Conservation (phyloP, 768 basidiomycete species). For the Lentinula raphanica region DNA sequence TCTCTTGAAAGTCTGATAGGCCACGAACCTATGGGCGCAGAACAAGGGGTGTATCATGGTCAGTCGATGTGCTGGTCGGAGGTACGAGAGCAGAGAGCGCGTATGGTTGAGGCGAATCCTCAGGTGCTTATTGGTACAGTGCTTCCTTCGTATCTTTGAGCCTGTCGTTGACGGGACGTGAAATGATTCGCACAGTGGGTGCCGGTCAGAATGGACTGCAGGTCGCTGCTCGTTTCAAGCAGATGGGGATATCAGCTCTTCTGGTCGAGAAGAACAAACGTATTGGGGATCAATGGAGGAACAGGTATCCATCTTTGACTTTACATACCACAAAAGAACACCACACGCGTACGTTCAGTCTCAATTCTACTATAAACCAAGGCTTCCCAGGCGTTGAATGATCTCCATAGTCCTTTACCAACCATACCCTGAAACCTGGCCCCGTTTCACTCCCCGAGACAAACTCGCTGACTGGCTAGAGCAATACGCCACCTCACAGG, state of each 20-base stretch:
- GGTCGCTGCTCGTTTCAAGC: constrained; percentile 42
- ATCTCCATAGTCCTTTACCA: constrained; percentile 3
- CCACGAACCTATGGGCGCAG: constrained; percentile 27
- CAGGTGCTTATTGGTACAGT: constrained; percentile 35
- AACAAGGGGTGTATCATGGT: constrained; percentile 27
- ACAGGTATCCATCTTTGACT: constrained; percentile 53
- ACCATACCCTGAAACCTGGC: constrained; percentile 25
- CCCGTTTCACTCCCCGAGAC: constrained; percentile 33
- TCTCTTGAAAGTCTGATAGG: constrained; percentile 28
- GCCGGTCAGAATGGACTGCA: constrained; percentile 31
- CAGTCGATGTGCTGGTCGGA: constrained; percentile 30
- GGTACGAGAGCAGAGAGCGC: constrained; percentile 27
- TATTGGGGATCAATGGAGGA: constrained; percentile 59
- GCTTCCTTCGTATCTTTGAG: constrained; percentile 11
- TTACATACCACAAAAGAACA: constrained; percentile 34
- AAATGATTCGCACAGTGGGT: constrained; percentile 20
- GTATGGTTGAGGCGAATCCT: constrained; percentile 32
- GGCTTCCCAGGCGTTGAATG: too few species aligned
- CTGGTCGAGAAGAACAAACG: constrained; percentile 52
- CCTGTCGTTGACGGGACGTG: too few species aligned
- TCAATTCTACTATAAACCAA: too few species aligned
- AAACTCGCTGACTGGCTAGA: constrained; percentile 43
- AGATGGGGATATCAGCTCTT: constrained; percentile 48
- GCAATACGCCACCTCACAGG: constrained; percentile 33
- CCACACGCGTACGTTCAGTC: constrained; percentile 15